Percentiles rank a stretch among this genome's conserved stretches.
phyloP scores from a whole-genome alignment of 352 stramenopile species.

The Globisporangium uncinulatum region DNA sequence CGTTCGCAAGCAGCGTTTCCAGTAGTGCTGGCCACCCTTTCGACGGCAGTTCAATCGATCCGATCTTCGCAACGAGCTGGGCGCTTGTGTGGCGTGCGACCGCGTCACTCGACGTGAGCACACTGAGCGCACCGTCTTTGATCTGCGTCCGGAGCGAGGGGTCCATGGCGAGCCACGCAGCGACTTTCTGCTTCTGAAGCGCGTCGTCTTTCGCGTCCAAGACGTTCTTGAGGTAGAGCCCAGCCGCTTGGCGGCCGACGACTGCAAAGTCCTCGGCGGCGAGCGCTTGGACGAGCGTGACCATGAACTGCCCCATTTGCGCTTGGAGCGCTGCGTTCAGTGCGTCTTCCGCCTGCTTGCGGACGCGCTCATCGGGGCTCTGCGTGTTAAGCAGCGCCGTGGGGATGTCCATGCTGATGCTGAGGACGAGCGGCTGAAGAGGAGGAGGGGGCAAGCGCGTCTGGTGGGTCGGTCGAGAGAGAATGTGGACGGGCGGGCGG shows the following conservation, averaged over 20 bases:
- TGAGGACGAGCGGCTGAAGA: neutral
- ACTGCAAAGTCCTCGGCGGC: slow-evolving; percentile 73
- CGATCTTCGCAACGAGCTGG: slow-evolving; percentile 92
- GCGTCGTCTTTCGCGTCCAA: slow-evolving; percentile 80
- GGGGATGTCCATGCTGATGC: slow-evolving; percentile 67
- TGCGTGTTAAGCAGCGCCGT: slow-evolving; percentile 74
- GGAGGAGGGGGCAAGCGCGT: no score
- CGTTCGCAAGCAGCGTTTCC: slow-evolving; percentile 89
- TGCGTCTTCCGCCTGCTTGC: slow-evolving; percentile 79
- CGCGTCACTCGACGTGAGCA: slow-evolving; percentile 56
- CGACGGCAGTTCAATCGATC: slow-evolving; percentile 90
- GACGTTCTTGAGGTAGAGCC: slow-evolving; percentile 86
- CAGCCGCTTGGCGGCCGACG: slow-evolving; percentile 67
- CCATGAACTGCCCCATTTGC: slow-evolving; percentile 81
- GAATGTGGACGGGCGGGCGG: no score
- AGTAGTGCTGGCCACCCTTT: slow-evolving; percentile 95
- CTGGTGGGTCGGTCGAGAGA: no score
- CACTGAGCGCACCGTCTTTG: slow-evolving; percentile 63
- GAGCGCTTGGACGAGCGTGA: slow-evolving; percentile 77
- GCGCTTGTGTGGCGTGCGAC: slow-evolving; percentile 83
- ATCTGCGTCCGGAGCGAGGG: slow-evolving; percentile 61
- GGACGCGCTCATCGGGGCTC: slow-evolving; percentile 63
- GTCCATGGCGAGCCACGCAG: slow-evolving; percentile 76
- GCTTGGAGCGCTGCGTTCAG: slow-evolving; percentile 74
- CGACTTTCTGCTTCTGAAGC: slow-evolving; percentile 75